Evolutionary conservation across 1,139 yeast species (phyloP), one percentile per base, ranked within the genome.

Genomic region (Hanseniaspora gamundiae): DNA sequence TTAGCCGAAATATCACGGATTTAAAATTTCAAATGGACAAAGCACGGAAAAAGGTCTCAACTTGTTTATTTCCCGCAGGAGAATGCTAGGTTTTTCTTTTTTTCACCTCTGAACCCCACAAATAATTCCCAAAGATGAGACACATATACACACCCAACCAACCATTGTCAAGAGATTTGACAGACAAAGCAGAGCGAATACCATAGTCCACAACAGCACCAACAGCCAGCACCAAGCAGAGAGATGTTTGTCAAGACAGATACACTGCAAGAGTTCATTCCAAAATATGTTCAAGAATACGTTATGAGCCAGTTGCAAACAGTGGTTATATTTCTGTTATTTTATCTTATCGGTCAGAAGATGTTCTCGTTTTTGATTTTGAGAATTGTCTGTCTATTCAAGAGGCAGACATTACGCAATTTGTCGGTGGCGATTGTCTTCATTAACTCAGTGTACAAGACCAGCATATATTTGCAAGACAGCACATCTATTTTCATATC

Each of bases 401-500:
- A 21, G 2, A 19, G 24, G 17, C 36, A 28, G n/a, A 36, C 26
- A 21, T 20, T 43, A 6, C 21, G 26, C 36, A 40, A 29, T 9
- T 17, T 38, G 7, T 40, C 40, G 11, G 9, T 43, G 13, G 41
- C 40, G 11, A 11, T 43, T 7, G 19, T 38, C 11, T 31, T 43
- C 21, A 27, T 43, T 5, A 43, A 35, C 17, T 31, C 29, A 21
- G 26, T 38, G 16, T 14, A 26, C 14, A 43, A 28, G 31, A 40
- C 39, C 4, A 40, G 16, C 29, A 16, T 40, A 3, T 13, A 30
- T n/a, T 22, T 43, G 3, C 16, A 4, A 9, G 35, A 44, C 33
- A 41, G 42, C 6, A 22, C 35, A 11, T n/a, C 38, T 3, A 22
- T 44, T 19, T 30, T 33, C 16, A 19, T 41, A 17, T 41, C 46